Evolutionary conservation across 2,329 filamentous ascomycete species (phyloP).

Genomic region (Neonectria sp.): DNA sequence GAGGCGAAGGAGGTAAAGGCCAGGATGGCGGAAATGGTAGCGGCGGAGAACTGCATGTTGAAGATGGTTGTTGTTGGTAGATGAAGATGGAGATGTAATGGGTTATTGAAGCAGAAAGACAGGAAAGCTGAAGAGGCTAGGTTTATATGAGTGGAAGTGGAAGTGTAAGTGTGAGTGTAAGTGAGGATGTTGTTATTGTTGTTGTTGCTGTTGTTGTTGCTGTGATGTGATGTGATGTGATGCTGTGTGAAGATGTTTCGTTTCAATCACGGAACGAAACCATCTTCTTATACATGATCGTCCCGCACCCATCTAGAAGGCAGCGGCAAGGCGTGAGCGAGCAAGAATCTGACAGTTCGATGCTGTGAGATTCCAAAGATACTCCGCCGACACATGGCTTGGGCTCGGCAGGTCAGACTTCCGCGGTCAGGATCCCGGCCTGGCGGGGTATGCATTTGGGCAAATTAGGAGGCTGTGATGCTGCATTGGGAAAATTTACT

Average conservation of each 20-base stretch:
- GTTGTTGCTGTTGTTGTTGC: constrained; percentile 12
- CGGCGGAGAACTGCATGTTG: constrained; percentile 50
- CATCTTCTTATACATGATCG: constrained; percentile 43
- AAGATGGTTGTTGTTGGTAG: constrained; percentile 46
- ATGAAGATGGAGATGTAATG: not conserved
- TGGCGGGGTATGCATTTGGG: constrained; percentile 4
- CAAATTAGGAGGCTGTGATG: not conserved
- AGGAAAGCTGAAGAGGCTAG: not conserved
- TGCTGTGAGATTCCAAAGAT: constrained; percentile 11
- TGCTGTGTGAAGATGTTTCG: constrained; percentile 37
- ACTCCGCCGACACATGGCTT: constrained; percentile 12
- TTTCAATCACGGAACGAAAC: constrained; percentile 25
- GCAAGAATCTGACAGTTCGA: constrained; percentile 15
- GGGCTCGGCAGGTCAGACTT: constrained; percentile 19
- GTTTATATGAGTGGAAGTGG: not conserved
- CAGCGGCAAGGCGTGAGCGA: not conserved
- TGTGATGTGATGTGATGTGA: constrained; percentile 28
- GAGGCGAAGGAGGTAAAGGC: constrained; percentile 54
- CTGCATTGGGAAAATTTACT: not conserved
- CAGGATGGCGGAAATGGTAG: constrained; percentile 56
- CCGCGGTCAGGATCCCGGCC: constrained; percentile 18
- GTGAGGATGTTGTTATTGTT: not conserved
- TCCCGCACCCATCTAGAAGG: constrained; percentile 6
- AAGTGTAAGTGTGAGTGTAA: constrained; percentile 1
- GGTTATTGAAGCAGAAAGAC: not conserved